These are phyloP conservation scores for Globisporangium carolinianum DNA, from an alignment of 352 stramenopile species.

Conservation along the genomic window DNA sequence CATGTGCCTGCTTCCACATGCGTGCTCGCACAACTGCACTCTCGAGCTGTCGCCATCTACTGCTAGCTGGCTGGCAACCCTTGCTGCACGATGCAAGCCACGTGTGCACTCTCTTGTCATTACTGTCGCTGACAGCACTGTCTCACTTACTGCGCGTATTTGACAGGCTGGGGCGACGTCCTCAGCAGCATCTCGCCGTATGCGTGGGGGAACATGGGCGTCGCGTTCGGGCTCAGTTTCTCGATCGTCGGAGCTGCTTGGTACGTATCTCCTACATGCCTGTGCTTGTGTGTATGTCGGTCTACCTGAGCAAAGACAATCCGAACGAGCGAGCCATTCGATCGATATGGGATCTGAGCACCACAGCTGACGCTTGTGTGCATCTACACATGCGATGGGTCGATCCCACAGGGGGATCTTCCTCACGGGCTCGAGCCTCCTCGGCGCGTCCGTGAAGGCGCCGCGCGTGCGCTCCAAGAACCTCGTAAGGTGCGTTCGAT, in stretches of 20 bases:
- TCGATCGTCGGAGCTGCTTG: conserved; percentile 96
- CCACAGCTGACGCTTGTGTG: no score
- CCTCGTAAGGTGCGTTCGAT: conserved; percentile 80
- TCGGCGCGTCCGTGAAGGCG: conserved; percentile 97
- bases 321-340: no score
- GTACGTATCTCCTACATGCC: conserved; percentile 25
- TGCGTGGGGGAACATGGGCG: conserved; percentile 96
- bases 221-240: conserved; percentile 95
- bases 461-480: conserved; percentile 99
- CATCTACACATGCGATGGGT: not conserved
- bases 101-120: not conserved
- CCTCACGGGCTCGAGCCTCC: conserved; percentile 92
- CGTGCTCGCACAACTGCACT: no score
- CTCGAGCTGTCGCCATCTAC: no score
- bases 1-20: no score
- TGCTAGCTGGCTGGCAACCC: no score
- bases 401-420: conserved; percentile 78
- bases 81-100: no score
- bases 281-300: not conserved
- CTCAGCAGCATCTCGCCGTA: conserved; percentile 98
- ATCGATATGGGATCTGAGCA: no score
- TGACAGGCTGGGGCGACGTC: conserved; percentile 89
- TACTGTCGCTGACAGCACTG: not conserved
- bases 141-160: not conserved
- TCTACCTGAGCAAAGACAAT: not conserved